These are phyloP conservation scores for Trametes sanguinea DNA, from an alignment of 768 basidiomycete species.

Conservation along the genomic window DNA sequence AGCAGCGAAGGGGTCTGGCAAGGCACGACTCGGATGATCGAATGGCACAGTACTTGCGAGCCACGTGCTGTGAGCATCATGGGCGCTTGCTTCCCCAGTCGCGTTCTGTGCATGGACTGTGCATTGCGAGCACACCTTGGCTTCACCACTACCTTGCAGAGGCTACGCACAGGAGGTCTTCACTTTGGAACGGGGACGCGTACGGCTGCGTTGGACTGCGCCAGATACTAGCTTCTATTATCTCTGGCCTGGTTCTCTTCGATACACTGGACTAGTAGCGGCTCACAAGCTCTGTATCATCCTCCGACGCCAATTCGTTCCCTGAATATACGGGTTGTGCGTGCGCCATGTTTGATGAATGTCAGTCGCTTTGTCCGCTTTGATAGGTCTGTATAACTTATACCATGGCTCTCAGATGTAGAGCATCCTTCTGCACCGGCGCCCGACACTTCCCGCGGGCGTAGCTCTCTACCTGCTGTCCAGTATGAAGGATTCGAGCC, in stretches of 20 bases:
- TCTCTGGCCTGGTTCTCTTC: no score
- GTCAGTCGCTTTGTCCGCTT: not conserved
- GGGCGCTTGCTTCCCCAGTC: slow-evolving; percentile 3
- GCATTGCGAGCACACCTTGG: no score
- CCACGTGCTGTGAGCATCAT: slow-evolving; percentile 12
- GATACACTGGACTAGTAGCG: no score
- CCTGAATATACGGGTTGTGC: not conserved
- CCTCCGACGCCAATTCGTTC: not conserved
- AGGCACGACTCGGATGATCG: not conserved
- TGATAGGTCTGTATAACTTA: not conserved
- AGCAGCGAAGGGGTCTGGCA: no score
- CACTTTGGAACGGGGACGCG: no score
- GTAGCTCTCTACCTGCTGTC: slow-evolving; percentile 53
- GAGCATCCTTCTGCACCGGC: slow-evolving; percentile 72
- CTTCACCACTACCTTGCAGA: no score
- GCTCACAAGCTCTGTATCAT: no score
- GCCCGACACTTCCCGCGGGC: slow-evolving; percentile 35
- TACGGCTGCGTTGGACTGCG: no score
- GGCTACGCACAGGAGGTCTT: no score
- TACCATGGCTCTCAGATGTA: slow-evolving; percentile 63
- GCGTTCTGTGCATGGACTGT: not conserved
- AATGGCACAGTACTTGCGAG: not conserved
- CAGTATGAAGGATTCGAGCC: slow-evolving; percentile 91
- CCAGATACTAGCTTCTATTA: no score
- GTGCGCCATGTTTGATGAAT: slow-evolving; percentile 11